Base-by-base conservation (phyloP, 2,329 filamentous ascomycete species). In the Epichloe baconii region DNA sequence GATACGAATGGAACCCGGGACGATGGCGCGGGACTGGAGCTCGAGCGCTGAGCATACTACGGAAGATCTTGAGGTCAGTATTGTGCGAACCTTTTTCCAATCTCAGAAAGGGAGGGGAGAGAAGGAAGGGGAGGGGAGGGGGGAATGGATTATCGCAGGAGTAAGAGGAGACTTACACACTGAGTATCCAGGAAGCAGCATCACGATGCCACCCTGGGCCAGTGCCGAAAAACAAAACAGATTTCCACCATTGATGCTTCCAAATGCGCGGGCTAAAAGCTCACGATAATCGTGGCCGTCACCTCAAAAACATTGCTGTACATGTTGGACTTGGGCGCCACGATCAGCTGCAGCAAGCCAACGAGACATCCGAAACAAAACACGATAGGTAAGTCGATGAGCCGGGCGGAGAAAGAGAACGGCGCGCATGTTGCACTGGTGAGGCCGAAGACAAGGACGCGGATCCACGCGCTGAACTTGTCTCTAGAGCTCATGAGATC, bases 371-470 rank as follows among this genome's bases (percentile, higher is more conserved):
- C 86, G 2, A 90, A 74, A 19, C 83, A 54, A 63, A 88, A 90
- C 23, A 77, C 76, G 38, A 89, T 75, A 0, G 85, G 86, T 42
- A 89, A 70, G 60, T 91, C 86, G 57, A 88, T 82, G 1, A 80
- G 71, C 12, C 85, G 76, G 4, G 82, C 85, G 54, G 77, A 71
- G 61, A 89, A 90, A 1, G 85, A 86, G 60, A 89, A 90, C 0
- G 86, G 85, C 0, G 82, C 85, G 7, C 86, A 85, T 2, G 73
- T 77, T 0, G 80, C 82, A 44, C 83, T 86, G 11, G 86, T 86
- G 40, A 88, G 69, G 2, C 87, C 86, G 57, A 87, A 87, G 17
- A 86, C 71, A 5, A 82, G 61, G 11, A 90, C 80, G 12, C 77
- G 64, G 12, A 73, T 59, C 66, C 72, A 73, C 2, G 68, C 65